Base-by-base conservation (phyloP, 352 stramenopile species). In the Phytophthora sojae region DNA sequence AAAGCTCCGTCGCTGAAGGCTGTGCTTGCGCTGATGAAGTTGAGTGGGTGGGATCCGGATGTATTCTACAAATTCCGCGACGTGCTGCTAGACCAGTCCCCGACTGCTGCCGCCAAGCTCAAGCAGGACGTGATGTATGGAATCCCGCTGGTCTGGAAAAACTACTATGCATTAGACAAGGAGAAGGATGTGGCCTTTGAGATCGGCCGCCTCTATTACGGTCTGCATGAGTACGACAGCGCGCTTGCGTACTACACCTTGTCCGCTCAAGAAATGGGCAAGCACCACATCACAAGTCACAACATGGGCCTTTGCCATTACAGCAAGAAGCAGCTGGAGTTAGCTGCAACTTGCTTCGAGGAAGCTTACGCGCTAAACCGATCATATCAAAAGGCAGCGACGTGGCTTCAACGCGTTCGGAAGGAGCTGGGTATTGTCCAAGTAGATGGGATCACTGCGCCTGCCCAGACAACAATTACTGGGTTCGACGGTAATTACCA, bases 41-140 rank as follows among this genome's bases (percentile, higher is more conserved):
- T 98, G 15, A 91, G 88, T 50, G 83, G 95, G 35, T 98, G 92
- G 89, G 96, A 99, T 70, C 89, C 95, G 11, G 96, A 99, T 67
- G 89, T 98, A 32, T 98, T 99, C 73, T 98, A 98, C 75, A 98
- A 98, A 69, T 98, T 98, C 67, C 86, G 94, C 21, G 90, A 98
- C 61, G 83, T 93, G 32, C 78, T 98, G 30, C 78, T 98, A 11
- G 91, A 97, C 63, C 90, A 98, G 69, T 88, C 86, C 47, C 84
- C 88, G 0, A 80, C 73, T 53, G 86, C 82, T 15, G 59, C 82
- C 4, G 69, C 73, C 9, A 92, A 94, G 60, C 75, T 95, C 49
- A 88, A 88, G 49, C 69, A 80, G 35, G 96, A 99, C 57, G 82
- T 98, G n/a, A 81, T 84, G 19, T 71, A 88, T 30, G 93, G 93